Conservation (phyloP, 345 rosid genomes). For the Sonneratia alba region DNA sequence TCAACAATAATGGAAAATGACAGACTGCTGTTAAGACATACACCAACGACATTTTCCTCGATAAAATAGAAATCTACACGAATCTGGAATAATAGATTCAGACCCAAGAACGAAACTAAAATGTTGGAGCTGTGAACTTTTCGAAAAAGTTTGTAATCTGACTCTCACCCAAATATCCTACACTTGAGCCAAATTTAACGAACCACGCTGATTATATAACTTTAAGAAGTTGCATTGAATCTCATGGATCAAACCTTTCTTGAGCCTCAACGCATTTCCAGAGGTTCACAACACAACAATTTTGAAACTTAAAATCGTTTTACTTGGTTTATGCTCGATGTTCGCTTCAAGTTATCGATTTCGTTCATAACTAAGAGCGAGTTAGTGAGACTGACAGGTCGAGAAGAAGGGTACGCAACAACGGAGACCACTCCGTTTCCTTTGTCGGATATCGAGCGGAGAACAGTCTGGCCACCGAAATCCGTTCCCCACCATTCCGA, state of each 20-base stretch:
- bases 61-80: not conserved
- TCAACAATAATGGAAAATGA: not conserved
- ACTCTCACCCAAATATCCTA: no score
- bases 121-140: not conserved
- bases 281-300: not conserved
- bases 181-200: no score
- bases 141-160: no score
- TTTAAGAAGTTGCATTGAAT: not conserved
- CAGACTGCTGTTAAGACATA: not conserved
- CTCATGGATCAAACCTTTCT: not conserved
- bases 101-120: not conserved
- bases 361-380: not conserved
- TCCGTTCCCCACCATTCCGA: constrained; percentile 81
- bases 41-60: not conserved
- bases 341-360: not conserved
- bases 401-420: constrained; percentile 58
- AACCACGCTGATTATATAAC: no score
- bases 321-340: not conserved
- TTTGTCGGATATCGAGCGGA: constrained; percentile 38
- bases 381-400: constrained; percentile 49
- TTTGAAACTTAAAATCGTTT: not conserved
- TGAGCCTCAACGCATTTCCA: not conserved
- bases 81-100: not conserved
- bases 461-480: constrained; percentile 28
- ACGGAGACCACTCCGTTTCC: constrained; percentile 89